Evolutionary conservation across 805 yeast genomes (phyloP).

Genomic region (Suhomyces pyralidae): DNA sequence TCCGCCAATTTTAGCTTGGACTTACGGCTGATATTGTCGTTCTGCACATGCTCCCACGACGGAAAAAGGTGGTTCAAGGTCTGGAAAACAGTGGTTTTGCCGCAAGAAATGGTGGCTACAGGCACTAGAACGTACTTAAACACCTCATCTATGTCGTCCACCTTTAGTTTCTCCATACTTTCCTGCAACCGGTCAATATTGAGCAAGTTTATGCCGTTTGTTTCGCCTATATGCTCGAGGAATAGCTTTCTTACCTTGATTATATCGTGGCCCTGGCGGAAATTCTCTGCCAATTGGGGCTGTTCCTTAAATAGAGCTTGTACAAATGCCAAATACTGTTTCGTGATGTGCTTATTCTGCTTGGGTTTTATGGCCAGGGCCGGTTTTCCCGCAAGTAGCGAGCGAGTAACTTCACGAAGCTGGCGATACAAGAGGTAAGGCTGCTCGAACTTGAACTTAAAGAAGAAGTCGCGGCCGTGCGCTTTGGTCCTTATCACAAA

Average conservation of each 20-base stretch:
- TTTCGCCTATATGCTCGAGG: constrained; percentile 38
- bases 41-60: constrained; percentile 72
- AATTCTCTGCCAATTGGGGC: constrained; percentile 45
- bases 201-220: constrained; percentile 58
- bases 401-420: constrained; percentile 82
- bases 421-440: constrained; percentile 90
- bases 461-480: constrained; percentile 56
- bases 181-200: constrained; percentile 41
- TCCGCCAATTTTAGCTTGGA: constrained; percentile 50
- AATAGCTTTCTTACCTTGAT: constrained; percentile 69
- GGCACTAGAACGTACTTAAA: constrained; percentile 70
- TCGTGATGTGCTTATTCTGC: constrained; percentile 57
- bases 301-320: constrained; percentile 51
- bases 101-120: constrained; percentile 90
- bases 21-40: constrained; percentile 61
- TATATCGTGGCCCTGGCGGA: constrained; percentile 61
- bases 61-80: constrained; percentile 52
- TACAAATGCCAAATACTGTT: constrained; percentile 68
- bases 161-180: constrained; percentile 21
- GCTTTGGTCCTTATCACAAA: constrained; percentile 65
- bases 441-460: constrained; percentile 92
- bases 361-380: constrained; percentile 7
- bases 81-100: constrained; percentile 80
- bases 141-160: constrained; percentile 13
- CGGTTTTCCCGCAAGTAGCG: constrained; percentile 26